A percentile compares a stretch with the other conserved stretches of the same genome.
Evolutionary conservation across 345 rosid species (phyloP).

Genomic region (Kernera saxatilis): DNA sequence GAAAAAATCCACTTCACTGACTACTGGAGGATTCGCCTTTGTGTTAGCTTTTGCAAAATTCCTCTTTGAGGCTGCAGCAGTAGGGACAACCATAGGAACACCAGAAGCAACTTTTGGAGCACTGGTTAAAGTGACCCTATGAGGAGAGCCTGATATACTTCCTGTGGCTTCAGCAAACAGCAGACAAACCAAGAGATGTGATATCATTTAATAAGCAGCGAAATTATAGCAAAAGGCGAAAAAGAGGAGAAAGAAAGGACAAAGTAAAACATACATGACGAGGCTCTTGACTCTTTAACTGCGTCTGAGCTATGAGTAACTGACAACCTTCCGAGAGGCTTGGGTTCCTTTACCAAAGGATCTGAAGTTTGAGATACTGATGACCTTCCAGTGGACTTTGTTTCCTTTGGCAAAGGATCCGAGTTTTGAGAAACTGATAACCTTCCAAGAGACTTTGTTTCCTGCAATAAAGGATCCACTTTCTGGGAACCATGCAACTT

Average conservation of each 20-base stretch:
- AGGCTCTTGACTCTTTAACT: constrained; percentile 51
- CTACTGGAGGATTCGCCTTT: constrained; percentile 40
- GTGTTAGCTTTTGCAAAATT: constrained; percentile 42
- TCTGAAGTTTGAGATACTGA: constrained; percentile 51
- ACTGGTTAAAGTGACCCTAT: constrained; percentile 48
- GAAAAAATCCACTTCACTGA: constrained; percentile 49
- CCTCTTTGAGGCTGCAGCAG: constrained; percentile 50
- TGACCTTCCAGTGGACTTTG: constrained; percentile 40
- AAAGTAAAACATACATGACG: constrained; percentile 46
- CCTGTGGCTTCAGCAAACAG: constrained; percentile 72
- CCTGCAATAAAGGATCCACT: constrained; percentile 54
- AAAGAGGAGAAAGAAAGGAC: constrained; percentile 14
- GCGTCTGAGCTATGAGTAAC: constrained; percentile 71
- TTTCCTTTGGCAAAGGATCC: constrained; percentile 18
- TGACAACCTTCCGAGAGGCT: constrained; percentile 63
- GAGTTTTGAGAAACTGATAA: constrained; percentile 73
- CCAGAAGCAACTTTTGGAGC: constrained; percentile 38
- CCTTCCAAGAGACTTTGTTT: constrained; percentile 73
- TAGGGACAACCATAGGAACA: constrained; percentile 39
- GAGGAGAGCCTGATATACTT: constrained; percentile 72
- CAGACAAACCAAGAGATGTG: constrained; percentile 31
- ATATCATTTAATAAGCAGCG: constrained; percentile 1
- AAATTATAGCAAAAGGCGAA: neutral
- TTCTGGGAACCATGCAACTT: constrained; percentile 47
- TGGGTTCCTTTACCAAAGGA: constrained; percentile 61